Evolutionary conservation across 2,329 filamentous ascomycete genomes (phyloP), one percentile per base, ranked within the genome.

Genomic region (Xylariaceae sp.): DNA sequence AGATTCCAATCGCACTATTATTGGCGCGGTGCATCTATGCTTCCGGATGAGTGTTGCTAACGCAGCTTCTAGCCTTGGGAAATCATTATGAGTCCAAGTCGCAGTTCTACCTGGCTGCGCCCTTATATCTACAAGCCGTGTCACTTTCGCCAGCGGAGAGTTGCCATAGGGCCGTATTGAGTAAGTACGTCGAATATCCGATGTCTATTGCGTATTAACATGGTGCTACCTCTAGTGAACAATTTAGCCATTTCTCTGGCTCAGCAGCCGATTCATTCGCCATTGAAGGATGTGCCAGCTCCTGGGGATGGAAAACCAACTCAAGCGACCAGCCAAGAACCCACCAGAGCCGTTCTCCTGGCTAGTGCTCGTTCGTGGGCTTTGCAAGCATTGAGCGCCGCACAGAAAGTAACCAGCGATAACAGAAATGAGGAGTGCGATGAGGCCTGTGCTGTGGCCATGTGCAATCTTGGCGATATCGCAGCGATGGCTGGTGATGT

Each of bases 401-500:
- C 87, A 1, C 78, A 79, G 6, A 81, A 83, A 34, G 87, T 95
- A 48, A 75, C 80, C 57, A 83, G 86, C 3, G 83, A 88, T 0
- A 77, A 84, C 2, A 80, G 90, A 47, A 89, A 85, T 2, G 80
- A 87, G 53, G 90, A 96, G 69, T 97, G 93, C 69, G 91, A 96
- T 71, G 74, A 88, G 58, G 90, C 88, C 1, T 97, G 92, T 69
- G 88, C 88, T 2, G 88, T 88, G 4, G 89, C 92, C 6, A 85
- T 89, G n/a, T 89, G 90, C 73, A 96, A 95, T 71, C 82, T 96
- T 56, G 93, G 87, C 23, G 89, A 95, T 67, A 87, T 97, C 66
- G 88, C 89, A 0, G 85, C 89, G 65, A 87, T 94, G 82, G 75
- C 86, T 61, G 87, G 88, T 1, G 82, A 89, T 66, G 68, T 79